Conservation (phyloP, 148 eudicot genomes). For the Suaeda aralocaspica region DNA sequence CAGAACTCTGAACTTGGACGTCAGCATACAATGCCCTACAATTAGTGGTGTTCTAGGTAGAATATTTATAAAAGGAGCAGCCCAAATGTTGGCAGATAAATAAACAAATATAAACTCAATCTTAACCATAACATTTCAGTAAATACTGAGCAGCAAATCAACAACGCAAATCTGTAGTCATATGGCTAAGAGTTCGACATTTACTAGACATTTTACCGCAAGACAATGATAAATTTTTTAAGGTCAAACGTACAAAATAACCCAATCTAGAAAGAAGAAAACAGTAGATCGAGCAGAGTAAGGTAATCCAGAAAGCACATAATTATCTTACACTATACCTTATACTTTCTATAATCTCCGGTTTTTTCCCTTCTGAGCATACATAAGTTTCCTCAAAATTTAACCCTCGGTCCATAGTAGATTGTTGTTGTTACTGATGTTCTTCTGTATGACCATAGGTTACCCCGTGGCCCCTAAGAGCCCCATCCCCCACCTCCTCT, state of each 20-base stretch:
- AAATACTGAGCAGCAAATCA: conserved; percentile 1
- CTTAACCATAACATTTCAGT: background rate
- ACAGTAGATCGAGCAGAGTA: background rate
- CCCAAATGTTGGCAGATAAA: conserved; percentile 7
- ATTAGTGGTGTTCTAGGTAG: conserved; percentile 34
- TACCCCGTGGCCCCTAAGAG: background rate
- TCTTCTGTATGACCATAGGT: background rate
- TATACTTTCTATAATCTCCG: conserved; percentile 2
- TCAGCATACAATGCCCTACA: conserved; percentile 19
- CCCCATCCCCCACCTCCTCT: background rate
- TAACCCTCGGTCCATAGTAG: conserved; percentile 4
- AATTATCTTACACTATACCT: background rate
- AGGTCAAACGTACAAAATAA: background rate
- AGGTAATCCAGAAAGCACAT: background rate
- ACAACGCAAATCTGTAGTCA: too few species aligned
- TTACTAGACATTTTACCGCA: background rate
- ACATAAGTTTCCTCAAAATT: background rate
- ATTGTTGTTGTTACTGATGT: background rate
- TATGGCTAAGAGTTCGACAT: background rate
- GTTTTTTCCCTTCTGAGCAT: background rate
- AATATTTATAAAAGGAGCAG: conserved; percentile 19
- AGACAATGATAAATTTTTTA: background rate
- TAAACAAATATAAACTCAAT: background rate
- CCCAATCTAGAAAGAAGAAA: background rate
- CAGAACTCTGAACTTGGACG: conserved; percentile 21